Conservation (phyloP, 371 early-diverging fungal genomes). For the Basidiobolus meristosporus region DNA sequence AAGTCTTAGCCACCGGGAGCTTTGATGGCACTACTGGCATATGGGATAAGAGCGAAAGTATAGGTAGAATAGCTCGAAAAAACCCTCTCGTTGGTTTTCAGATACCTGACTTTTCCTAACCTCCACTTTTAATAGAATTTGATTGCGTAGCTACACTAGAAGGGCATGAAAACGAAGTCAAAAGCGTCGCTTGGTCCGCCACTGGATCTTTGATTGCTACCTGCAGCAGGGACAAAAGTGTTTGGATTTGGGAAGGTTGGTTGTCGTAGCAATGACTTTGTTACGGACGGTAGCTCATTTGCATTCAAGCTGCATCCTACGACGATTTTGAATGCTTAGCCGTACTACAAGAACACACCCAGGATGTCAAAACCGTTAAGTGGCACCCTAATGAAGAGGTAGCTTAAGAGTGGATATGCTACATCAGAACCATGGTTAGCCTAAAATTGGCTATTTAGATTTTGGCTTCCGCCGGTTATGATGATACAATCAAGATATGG, state of each 20-base stretch:
- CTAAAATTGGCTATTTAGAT: too few relatives aligned
- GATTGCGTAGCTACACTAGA: conserved; percentile 89
- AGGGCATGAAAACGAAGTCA: conserved; percentile 97
- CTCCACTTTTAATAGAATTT: conserved; percentile 21
- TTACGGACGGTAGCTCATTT: too few relatives aligned
- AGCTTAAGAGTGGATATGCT: too few relatives aligned
- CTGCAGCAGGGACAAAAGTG: conserved; percentile 85
- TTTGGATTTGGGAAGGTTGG: conserved; percentile 93
- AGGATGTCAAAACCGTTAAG: conserved; percentile 86
- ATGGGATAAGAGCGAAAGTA: conserved; percentile 48
- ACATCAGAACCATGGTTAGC: too few relatives aligned
- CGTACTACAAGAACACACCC: conserved; percentile 90
- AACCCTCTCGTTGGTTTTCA: too few relatives aligned
- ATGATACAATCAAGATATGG: conserved; percentile 90
- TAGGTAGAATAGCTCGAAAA: conserved; percentile 12
- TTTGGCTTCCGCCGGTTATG: conserved; percentile 81
- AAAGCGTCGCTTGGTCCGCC: conserved; percentile 74
- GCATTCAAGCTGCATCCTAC: too few relatives aligned
- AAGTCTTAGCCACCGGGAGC: conserved; percentile 68
- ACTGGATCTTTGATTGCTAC: conserved; percentile 74
- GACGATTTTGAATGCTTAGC: conserved; percentile 88
- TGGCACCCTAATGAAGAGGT: conserved; percentile 87
- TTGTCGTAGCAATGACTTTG: too few relatives aligned
- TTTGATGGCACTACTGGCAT: conserved; percentile 88
- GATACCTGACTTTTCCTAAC: too few relatives aligned